These are phyloP conservation scores for Botrytis squamosa DNA, from an alignment of 2,329 filamentous ascomycete species.

Conservation along the genomic window DNA sequence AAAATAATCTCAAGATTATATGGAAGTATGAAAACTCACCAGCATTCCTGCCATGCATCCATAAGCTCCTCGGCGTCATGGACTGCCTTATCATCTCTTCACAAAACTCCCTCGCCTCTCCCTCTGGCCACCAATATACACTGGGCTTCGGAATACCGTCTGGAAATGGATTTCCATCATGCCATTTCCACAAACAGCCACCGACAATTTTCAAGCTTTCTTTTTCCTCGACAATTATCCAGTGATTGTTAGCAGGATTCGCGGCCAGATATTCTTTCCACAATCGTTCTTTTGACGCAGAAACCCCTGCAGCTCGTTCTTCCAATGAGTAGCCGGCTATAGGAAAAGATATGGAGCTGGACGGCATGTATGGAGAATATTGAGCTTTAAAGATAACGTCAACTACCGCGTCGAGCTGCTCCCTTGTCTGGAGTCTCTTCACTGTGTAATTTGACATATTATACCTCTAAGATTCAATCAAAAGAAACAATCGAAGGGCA, in stretches of 20 bases:
- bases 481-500: neutral
- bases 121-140: slow-evolving; percentile 1
- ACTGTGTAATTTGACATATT: neutral
- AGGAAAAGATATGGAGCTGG: neutral
- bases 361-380: slow-evolving; percentile 7
- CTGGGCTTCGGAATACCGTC: neutral
- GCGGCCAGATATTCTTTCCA: neutral
- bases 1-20: neutral
- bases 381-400: slow-evolving; percentile 2
- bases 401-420: neutral
- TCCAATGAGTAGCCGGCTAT: neutral
- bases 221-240: slow-evolving; percentile 1
- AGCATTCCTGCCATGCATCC: slow-evolving; percentile 4
- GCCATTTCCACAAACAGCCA: slow-evolving; percentile 4
- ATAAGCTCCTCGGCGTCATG: neutral
- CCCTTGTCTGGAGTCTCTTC: neutral
- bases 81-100: slow-evolving; percentile 3
- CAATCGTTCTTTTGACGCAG: neutral
- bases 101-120: neutral
- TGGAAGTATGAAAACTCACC: neutral
- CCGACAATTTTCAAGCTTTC: neutral
- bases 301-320: neutral
- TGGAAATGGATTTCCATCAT: neutral
- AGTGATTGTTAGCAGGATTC: neutral
- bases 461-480: too few relatives aligned